These are phyloP conservation scores for Cyberlindnera xylosilytica DNA, from an alignment of 805 yeast genomes.

Conservation along the genomic window DNA sequence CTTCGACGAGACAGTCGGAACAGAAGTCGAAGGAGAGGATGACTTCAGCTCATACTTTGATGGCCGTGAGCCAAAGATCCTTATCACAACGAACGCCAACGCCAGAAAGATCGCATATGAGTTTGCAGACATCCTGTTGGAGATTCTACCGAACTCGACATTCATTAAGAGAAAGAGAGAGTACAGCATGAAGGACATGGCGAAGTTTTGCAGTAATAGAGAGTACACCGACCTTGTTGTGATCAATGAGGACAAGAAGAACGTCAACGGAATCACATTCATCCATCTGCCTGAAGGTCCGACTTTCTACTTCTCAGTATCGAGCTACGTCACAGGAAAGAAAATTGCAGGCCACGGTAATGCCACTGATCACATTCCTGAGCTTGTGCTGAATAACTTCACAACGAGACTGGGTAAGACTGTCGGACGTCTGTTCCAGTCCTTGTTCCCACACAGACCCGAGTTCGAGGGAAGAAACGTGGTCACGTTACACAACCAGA, in stretches of 20 bases:
- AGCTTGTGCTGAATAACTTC: conserved; percentile 87
- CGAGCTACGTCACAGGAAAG: conserved; percentile 73
- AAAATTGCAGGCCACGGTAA: conserved; percentile 84
- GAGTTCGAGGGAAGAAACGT: conserved; percentile 96
- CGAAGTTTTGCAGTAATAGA: conserved; percentile 74
- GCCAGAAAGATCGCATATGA: conserved; percentile 87
- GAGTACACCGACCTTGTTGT: conserved; percentile 86
- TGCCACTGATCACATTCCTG: conserved; percentile 89
- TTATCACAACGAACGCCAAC: conserved; percentile 83
- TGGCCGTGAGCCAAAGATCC: conserved; percentile 64
- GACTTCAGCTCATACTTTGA: conserved; percentile 28
- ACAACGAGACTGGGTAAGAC: conserved; percentile 90
- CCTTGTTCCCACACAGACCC: conserved; percentile 88
- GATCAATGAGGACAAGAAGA: conserved; percentile 90
- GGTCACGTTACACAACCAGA: conserved; percentile 90
- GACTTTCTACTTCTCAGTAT: conserved; percentile 82
- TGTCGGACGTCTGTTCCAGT: conserved; percentile 87
- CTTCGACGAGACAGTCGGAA: conserved; percentile 26
- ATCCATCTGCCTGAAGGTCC: conserved; percentile 96
- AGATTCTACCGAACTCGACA: conserved; percentile 78
- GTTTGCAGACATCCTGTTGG: conserved; percentile 83
- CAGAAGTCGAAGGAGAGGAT: conserved; percentile 29
- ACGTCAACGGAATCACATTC: conserved; percentile 87
- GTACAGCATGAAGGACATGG: conserved; percentile 82
- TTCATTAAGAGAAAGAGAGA: conserved; percentile 87